phyloP scores from a whole-genome alignment of 768 basidiomycete species.

The Suillus lakei region DNA sequence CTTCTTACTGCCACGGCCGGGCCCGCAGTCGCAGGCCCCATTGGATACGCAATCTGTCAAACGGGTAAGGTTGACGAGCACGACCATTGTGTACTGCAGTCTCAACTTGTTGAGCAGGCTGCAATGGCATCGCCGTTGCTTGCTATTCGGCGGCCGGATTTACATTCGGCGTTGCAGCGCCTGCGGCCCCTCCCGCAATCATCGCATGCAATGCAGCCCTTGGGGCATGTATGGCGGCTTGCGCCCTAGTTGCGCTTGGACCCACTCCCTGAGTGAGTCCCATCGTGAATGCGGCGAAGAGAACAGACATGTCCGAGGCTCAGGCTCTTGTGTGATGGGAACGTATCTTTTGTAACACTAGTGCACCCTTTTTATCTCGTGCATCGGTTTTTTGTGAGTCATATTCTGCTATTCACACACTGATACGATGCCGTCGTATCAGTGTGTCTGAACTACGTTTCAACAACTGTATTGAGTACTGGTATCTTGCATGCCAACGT shows the following conservation, averaged over 20 bases:
- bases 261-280: slow-evolving; percentile 28
- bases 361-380: not conserved
- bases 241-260: slow-evolving; percentile 24
- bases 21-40: slow-evolving; percentile 22
- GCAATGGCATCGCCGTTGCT: slow-evolving; percentile 23
- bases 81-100: not conserved
- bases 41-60: slow-evolving; percentile 28
- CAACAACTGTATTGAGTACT: not conserved
- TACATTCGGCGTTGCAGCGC: slow-evolving; percentile 26
- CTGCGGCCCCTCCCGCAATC: slow-evolving; percentile 26
- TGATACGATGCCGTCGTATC: no score
- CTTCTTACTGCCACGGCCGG: slow-evolving; percentile 20
- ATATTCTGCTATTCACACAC: no score
- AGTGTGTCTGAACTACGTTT: not conserved
- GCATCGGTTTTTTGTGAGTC: not conserved
- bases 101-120: slow-evolving; percentile 18
- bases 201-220: slow-evolving; percentile 26
- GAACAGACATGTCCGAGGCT: not conserved
- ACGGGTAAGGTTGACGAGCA: slow-evolving; percentile 21
- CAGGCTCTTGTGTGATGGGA: not conserved
- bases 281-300: not conserved
- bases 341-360: not conserved
- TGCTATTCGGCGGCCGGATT: slow-evolving; percentile 32
- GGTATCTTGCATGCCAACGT: not conserved
- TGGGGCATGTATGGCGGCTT: slow-evolving; percentile 31